phyloP scores from a whole-genome alignment of 2,329 filamentous ascomycete species.

The Ophidiomyces ophidiicola region DNA sequence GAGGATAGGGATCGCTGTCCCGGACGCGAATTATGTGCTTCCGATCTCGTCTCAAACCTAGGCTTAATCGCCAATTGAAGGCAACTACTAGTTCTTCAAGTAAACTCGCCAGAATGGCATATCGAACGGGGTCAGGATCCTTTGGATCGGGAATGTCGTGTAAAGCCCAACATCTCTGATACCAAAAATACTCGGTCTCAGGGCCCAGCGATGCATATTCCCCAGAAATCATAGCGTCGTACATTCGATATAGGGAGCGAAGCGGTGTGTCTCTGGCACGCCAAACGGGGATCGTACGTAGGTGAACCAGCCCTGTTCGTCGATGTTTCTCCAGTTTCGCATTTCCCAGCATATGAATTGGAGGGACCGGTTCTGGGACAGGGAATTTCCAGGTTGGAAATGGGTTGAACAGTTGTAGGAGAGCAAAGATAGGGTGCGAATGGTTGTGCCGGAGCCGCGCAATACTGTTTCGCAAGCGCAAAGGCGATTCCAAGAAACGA shows the following conservation, averaged over 20 bases:
- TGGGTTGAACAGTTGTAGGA: conserved; percentile 17
- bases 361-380: conserved; percentile 16
- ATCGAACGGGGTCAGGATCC: conserved; percentile 21
- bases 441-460: conserved; percentile 14
- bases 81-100: conserved; percentile 19
- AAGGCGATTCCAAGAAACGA: no score
- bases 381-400: conserved; percentile 18
- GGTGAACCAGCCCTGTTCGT: conserved; percentile 8
- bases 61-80: conserved; percentile 21
- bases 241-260: conserved; percentile 21
- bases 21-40: conserved; percentile 15
- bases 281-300: conserved; percentile 17
- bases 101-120: conserved; percentile 22
- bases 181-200: conserved; percentile 23
- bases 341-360: conserved; percentile 12
- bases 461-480: conserved; percentile 13
- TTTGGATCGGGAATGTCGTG: conserved; percentile 19
- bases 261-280: conserved; percentile 19
- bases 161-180: conserved; percentile 18
- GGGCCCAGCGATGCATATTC: conserved; percentile 16
- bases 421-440: conserved; percentile 15
- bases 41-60: conserved; percentile 17
- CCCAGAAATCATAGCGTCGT: conserved; percentile 18
- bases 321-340: conserved; percentile 9
- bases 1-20: conserved; percentile 14